Conservation (phyloP, 148 eudicot genomes). For the Vaccinium corymbosum region DNA sequence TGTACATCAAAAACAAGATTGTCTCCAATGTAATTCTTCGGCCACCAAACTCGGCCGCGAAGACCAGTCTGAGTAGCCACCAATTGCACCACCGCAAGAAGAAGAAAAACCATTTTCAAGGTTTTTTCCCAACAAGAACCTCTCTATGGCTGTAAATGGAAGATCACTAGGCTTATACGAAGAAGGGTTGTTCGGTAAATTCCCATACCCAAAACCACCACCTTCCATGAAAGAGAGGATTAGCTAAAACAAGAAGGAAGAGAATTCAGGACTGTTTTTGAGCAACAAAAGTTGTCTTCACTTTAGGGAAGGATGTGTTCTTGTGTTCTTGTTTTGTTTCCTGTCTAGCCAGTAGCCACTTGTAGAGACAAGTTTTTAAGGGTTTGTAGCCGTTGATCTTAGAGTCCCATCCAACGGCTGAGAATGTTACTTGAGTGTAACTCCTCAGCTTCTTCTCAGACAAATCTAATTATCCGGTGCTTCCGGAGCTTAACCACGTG, state of each 20-base stretch:
- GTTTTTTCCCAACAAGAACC: constrained; percentile 31
- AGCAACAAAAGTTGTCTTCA: neutral
- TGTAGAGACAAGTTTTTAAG: neutral
- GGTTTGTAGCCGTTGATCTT: constrained; percentile 23
- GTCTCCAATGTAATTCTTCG: neutral
- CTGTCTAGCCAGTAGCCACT: neutral
- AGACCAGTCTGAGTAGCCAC: constrained; percentile 1
- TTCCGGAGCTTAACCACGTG: too few species aligned
- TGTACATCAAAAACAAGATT: constrained; percentile 16
- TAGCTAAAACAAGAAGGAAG: neutral
- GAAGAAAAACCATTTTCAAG: constrained; percentile 7
- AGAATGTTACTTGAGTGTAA: constrained; percentile 17
- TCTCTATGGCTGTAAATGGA: constrained; percentile 47
- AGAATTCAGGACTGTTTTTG: neutral
- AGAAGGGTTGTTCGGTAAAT: constrained; percentile 23
- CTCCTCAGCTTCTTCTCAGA: constrained; percentile 37
- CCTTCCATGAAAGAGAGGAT: constrained; percentile 29
- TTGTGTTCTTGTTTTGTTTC: neutral
- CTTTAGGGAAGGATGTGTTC: neutral
- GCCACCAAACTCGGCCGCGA: constrained; percentile 15
- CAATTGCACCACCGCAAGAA: constrained; percentile 10
- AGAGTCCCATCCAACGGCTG: constrained; percentile 28
- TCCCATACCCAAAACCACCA: constrained; percentile 23
- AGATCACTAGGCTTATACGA: constrained; percentile 22
- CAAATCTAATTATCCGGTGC: too few species aligned